phyloP scores from a whole-genome alignment of 2,329 filamentous ascomycete genomes.

The Alternaria infectoria region DNA sequence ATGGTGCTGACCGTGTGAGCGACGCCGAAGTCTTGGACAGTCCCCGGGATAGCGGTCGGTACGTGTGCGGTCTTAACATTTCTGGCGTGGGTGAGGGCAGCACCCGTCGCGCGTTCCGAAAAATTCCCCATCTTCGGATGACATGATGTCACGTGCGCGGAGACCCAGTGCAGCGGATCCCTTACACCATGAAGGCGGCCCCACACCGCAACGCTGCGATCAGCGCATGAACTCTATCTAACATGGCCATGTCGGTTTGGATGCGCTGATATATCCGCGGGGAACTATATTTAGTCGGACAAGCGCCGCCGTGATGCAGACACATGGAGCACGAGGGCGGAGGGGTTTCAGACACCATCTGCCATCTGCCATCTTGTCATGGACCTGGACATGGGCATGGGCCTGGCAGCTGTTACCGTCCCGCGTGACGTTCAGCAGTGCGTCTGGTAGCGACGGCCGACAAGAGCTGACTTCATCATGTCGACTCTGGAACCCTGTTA shows the following conservation, averaged over 20 bases:
- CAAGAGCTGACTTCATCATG: neutral
- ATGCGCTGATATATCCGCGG: neutral
- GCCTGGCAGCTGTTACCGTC: conserved; percentile 8
- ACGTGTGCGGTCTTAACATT: conserved; percentile 42
- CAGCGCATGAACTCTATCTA: neutral
- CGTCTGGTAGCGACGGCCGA: neutral
- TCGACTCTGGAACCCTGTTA: neutral
- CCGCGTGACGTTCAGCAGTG: neutral
- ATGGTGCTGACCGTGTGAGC: conserved; percentile 23
- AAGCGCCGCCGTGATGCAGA: neutral
- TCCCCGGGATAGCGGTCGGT: conserved; percentile 38
- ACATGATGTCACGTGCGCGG: conserved; percentile 12
- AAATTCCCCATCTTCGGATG: conserved; percentile 15
- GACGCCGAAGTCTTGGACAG: conserved; percentile 29
- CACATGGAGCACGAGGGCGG: neutral
- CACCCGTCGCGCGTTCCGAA: conserved; percentile 9
- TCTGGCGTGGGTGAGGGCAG: conserved; percentile 9
- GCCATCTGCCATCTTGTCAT: conserved; percentile 1
- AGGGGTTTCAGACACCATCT: conserved; percentile 12
- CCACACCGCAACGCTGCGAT: conserved; percentile 8
- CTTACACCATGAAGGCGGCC: conserved; percentile 6
- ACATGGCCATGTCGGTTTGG: neutral
- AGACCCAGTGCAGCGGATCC: conserved; percentile 2
- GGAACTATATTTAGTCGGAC: neutral
- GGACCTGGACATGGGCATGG: neutral